Percentiles rank a stretch among this genome's conserved stretches.
phyloP scores from a whole-genome alignment of 441 rosid genomes.

The Erodium moschatum region DNA sequence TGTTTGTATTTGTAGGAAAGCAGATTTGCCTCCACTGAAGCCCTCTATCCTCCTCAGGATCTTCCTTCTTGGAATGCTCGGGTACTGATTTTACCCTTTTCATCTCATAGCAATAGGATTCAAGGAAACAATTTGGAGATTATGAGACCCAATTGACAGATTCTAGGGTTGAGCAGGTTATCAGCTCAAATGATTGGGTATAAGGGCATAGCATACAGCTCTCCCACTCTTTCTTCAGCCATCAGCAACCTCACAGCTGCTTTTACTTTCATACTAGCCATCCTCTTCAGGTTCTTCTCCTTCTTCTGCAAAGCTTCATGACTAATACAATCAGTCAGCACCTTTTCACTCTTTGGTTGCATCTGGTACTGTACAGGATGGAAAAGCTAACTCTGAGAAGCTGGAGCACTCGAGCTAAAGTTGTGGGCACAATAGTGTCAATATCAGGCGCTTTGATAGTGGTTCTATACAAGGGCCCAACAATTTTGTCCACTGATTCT shows the following conservation, averaged over 20 bases:
- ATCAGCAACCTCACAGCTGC: constrained; percentile 25
- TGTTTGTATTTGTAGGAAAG: background rate
- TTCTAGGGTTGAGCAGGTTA: constrained; percentile 3
- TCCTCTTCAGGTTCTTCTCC: constrained; percentile 16
- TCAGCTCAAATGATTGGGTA: constrained; percentile 22
- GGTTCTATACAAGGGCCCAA: constrained; percentile 22
- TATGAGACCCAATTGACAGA: background rate
- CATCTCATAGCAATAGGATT: background rate
- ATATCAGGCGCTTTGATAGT: constrained; percentile 45
- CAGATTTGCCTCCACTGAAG: background rate
- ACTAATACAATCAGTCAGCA: too few species aligned
- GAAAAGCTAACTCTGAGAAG: constrained; percentile 45
- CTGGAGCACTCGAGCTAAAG: constrained; percentile 36
- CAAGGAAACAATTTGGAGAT: background rate
- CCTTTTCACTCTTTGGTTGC: too few species aligned
- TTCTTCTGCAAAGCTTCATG: too few species aligned
- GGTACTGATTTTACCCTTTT: background rate
- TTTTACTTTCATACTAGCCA: constrained; percentile 23
- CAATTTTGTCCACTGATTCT: constrained; percentile 4
- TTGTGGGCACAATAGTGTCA: constrained; percentile 24
- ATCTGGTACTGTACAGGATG: constrained; percentile 31
- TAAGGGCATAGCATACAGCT: constrained; percentile 21
- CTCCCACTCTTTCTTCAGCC: constrained; percentile 27
- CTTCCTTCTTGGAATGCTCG: constrained; percentile 4
- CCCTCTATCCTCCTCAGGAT: background rate